A percentile compares a stretch with the other conserved stretches of the same genome.
Conservation (phyloP, 495 filamentous ascomycete species). For the Neurospora sp. region DNA sequence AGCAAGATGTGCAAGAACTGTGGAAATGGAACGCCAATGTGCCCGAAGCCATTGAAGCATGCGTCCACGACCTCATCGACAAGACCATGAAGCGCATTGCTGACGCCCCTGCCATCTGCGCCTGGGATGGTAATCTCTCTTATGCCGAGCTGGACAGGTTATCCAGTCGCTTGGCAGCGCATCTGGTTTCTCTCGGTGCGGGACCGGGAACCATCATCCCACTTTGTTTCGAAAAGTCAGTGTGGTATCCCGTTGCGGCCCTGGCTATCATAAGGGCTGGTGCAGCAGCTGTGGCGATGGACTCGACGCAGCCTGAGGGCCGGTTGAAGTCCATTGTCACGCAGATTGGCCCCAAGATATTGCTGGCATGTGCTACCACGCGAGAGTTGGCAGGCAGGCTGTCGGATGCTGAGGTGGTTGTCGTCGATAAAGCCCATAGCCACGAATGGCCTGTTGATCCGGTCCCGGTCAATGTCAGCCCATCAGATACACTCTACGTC, state of each 20-base stretch:
- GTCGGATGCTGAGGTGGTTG: neutral
- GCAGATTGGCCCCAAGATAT: slow-evolving; percentile 24
- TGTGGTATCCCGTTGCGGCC: slow-evolving; percentile 32
- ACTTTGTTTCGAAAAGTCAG: slow-evolving; percentile 41
- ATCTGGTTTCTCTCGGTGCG: slow-evolving; percentile 36
- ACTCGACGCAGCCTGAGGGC: slow-evolving; percentile 44
- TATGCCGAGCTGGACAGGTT: slow-evolving; percentile 41
- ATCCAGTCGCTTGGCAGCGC: slow-evolving; percentile 35
- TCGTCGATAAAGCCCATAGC: neutral
- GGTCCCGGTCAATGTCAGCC: neutral
- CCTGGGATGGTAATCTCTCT: slow-evolving; percentile 41
- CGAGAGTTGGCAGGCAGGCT: neutral
- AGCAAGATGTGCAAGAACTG: neutral
- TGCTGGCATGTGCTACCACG: neutral
- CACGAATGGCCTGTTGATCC: neutral
- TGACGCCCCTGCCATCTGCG: slow-evolving; percentile 13
- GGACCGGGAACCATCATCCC: slow-evolving; percentile 30
- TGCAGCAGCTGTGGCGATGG: slow-evolving; percentile 41
- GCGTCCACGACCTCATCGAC: slow-evolving; percentile 13
- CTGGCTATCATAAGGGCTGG: slow-evolving; percentile 39
- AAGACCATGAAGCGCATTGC: slow-evolving; percentile 2
- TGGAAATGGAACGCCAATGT: slow-evolving; percentile 4
- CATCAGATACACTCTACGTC: slow-evolving; percentile 31
- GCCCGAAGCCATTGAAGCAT: slow-evolving; percentile 4
- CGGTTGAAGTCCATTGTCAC: slow-evolving; percentile 29